A percentile compares a stretch with the other conserved stretches of the same genome.
phyloP scores from a whole-genome alignment of 2,329 filamentous ascomycete species.

The Aspergillus sp. region DNA sequence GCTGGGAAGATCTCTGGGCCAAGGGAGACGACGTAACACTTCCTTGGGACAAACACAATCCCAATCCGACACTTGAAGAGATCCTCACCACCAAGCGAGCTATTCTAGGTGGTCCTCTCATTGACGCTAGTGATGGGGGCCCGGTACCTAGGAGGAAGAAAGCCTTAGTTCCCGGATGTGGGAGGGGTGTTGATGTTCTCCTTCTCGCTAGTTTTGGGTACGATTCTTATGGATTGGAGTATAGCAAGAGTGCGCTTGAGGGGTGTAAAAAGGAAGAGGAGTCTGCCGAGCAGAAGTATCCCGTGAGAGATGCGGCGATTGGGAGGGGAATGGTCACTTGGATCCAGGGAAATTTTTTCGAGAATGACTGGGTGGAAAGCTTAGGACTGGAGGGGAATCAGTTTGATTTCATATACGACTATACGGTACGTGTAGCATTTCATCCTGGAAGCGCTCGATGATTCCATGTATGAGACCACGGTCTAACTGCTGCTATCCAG shows the following conservation, averaged over 20 bases:
- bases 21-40: constrained; percentile 45
- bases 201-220: constrained; percentile 74
- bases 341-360: constrained; percentile 55
- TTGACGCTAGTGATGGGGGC: constrained; percentile 17
- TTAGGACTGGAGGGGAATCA: neutral
- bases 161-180: constrained; percentile 79
- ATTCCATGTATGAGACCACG: neutral
- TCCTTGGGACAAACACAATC: constrained; percentile 60
- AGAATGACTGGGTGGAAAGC: constrained; percentile 10
- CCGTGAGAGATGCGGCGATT: constrained; percentile 2
- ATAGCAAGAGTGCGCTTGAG: constrained; percentile 11
- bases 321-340: constrained; percentile 53
- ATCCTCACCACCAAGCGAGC: constrained; percentile 42
- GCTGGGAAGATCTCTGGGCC: constrained; percentile 60
- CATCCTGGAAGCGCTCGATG: neutral
- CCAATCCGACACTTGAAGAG: constrained; percentile 61
- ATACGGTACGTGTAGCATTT: constrained; percentile 51
- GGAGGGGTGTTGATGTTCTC: constrained; percentile 76
- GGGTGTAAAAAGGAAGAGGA: neutral
- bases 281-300: constrained; percentile 1
- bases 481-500: constrained; percentile 32
- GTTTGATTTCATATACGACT: constrained; percentile 24
- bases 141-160: constrained; percentile 41
- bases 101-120: constrained; percentile 37
- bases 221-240: constrained; percentile 73